A percentile compares a stretch with the other conserved stretches of the same genome.
Evolutionary conservation across 306 rosid genomes (phyloP).

Genomic region (Citrullus amarus): DNA sequence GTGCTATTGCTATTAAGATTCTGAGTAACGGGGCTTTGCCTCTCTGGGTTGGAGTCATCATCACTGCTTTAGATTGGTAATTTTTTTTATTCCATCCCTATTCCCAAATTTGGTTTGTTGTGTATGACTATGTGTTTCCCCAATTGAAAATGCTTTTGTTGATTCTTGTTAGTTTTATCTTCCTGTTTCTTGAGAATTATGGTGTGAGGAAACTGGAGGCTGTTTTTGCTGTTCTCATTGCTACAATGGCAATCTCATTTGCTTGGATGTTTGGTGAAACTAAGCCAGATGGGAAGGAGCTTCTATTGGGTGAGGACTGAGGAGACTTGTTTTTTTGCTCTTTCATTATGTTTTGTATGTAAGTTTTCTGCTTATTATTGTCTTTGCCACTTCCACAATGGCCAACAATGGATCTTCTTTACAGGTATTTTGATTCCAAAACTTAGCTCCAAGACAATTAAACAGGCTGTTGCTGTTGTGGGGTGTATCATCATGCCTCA

Average conservation of each 20-base stretch:
- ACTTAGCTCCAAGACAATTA: slow-evolving; percentile 80
- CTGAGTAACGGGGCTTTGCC: slow-evolving; percentile 65
- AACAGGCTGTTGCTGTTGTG: slow-evolving; percentile 92
- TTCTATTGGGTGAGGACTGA: slow-evolving; percentile 53
- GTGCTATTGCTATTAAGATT: slow-evolving; percentile 88
- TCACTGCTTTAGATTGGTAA: slow-evolving; percentile 88
- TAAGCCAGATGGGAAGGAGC: slow-evolving; percentile 68
- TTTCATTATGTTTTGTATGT: not conserved
- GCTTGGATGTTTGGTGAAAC: slow-evolving; percentile 99
- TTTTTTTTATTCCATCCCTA: not conserved
- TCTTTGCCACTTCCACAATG: slow-evolving; percentile 10
- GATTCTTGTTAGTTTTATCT: slow-evolving; percentile 53
- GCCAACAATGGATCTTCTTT: slow-evolving; percentile 11
- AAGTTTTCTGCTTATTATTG: not conserved
- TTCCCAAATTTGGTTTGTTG: not conserved
- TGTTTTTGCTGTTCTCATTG: slow-evolving; percentile 84
- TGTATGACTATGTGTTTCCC: not conserved
- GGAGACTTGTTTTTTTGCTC: not conserved
- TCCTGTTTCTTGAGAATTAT: slow-evolving; percentile 86
- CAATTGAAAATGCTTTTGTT: not conserved
- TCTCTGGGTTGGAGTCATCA: slow-evolving; percentile 85
- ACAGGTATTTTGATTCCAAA: slow-evolving; percentile 84
- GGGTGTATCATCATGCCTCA: slow-evolving; percentile 99
- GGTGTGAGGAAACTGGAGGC: slow-evolving; percentile 97
- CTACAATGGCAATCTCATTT: slow-evolving; percentile 72